phyloP scores from a whole-genome alignment of 192 early-diverging fungal species.

The Linnemannia exigua region DNA sequence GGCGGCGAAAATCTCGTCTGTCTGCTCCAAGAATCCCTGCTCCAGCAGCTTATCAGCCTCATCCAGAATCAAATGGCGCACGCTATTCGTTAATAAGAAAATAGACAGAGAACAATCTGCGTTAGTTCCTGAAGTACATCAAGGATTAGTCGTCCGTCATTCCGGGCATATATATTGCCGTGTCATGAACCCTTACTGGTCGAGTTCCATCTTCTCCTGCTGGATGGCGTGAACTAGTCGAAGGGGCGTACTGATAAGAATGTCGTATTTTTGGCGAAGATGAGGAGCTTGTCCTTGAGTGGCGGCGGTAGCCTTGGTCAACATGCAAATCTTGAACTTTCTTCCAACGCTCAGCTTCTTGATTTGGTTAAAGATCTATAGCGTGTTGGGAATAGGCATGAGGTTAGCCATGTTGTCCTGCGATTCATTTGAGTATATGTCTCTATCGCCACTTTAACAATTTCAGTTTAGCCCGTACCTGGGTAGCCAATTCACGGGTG shows the following conservation, averaged over 20 bases:
- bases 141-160: not conserved
- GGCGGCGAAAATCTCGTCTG: constrained; percentile 89
- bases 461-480: constrained; percentile 54
- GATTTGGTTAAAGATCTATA: constrained; percentile 88
- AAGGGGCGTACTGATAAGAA: constrained; percentile 94
- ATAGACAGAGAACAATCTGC: not conserved
- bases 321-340: constrained; percentile 84
- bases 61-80: constrained; percentile 83
- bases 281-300: constrained; percentile 76
- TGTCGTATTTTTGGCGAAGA: constrained; percentile 85
- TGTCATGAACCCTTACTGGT: constrained; percentile 59
- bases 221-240: constrained; percentile 92
- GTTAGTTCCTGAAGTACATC: not conserved
- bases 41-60: constrained; percentile 90
- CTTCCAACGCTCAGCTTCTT: constrained; percentile 79
- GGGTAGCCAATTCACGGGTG: constrained; percentile 92
- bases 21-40: constrained; percentile 88
- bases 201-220: constrained; percentile 81
- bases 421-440: not conserved
- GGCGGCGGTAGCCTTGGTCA: constrained; percentile 86
- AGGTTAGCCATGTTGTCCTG: not conserved
- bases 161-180: too few relatives aligned
- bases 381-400: not conserved
- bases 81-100: constrained; percentile 48
- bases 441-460: not conserved